A percentile compares a stretch with the other conserved stretches of the same genome.
Evolutionary conservation across 73 alveolate genomes (phyloP).

Genomic region (Tetrahymena malaccensis): DNA sequence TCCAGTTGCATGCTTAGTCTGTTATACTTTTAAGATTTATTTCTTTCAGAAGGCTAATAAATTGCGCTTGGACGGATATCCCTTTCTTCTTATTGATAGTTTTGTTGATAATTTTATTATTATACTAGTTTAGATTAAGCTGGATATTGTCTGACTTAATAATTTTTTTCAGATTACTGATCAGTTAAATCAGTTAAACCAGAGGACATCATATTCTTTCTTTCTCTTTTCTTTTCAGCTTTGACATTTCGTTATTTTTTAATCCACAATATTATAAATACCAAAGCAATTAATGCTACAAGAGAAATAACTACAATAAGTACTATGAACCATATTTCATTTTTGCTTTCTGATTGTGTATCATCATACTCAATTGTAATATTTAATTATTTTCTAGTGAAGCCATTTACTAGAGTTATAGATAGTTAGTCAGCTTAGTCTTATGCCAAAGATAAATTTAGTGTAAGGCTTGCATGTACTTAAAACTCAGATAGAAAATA

Average conservation of each 20-base stretch:
- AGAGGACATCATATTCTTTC: background rate
- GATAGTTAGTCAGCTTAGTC: background rate
- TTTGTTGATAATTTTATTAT: background rate
- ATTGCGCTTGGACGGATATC: background rate
- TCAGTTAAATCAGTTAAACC: background rate
- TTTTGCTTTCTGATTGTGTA: background rate
- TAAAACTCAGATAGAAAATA: background rate
- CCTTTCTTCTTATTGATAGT: background rate
- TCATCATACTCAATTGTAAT: background rate
- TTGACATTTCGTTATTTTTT: background rate
- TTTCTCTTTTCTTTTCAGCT: background rate
- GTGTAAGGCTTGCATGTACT: background rate
- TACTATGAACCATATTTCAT: background rate
- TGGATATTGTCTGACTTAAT: background rate
- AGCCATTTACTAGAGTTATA: background rate
- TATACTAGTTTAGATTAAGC: background rate
- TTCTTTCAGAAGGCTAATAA: background rate
- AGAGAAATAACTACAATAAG: background rate
- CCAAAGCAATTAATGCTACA: background rate
- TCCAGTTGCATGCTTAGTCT: background rate
- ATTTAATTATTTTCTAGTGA: background rate
- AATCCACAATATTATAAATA: background rate
- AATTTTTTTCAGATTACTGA: background rate
- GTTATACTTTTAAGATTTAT: background rate
- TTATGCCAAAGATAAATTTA: background rate